Evolutionary conservation across 2,329 filamentous ascomycete species (phyloP), one percentile per base, ranked within the genome.

Genomic region (Capronia epimyces): DNA sequence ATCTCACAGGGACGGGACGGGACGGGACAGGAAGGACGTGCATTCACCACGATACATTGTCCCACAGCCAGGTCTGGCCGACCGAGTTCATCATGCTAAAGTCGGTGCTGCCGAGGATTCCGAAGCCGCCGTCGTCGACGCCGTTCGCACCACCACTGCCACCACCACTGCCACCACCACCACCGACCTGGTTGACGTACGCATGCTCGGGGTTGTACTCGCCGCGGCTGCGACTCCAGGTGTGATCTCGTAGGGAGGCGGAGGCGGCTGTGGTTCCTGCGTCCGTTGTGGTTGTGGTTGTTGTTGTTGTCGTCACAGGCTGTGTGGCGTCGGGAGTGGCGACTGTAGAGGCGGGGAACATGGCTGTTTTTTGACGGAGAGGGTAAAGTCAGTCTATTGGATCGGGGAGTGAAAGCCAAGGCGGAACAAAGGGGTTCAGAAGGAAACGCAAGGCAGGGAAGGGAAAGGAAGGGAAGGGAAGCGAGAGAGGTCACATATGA

Each of bases 51-150:
- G 12, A 34, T 13, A 34, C 6, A 34, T 10, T 34, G 6, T 48
- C 45, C 53, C 50, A 55, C 21, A 50, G 29, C 46, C 53, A 54
- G 18, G 54, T 57, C 29, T 57, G 54, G 24, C 50, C 43, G 3
- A 51, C 34, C 3, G 43, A 43, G 24, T 52, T 46, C 43, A 54
- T 49, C 49, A 51, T 50, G 46, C 43, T 47, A n/a, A 50, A 39
- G 31, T 49, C 54, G 15, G 44, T 29, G 3, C 37, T 27, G 4
- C 42, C 37, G 6, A 57, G 47, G n/a, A 34, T 2, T 1, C n/a
- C 31, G 10, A 34, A 10, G 8, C 31, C 31, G n/a, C 46, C 53
- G 29, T 46, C 27, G 10, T 50, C 46, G 20, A 24, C 40, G 20
- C 5, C n/a, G 16, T 47, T 51, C 18, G 43, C 25, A 10, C 52